Evolutionary conservation across 169 alveolate species (phyloP).

Genomic region (Cyclospora cayetanensis): DNA sequence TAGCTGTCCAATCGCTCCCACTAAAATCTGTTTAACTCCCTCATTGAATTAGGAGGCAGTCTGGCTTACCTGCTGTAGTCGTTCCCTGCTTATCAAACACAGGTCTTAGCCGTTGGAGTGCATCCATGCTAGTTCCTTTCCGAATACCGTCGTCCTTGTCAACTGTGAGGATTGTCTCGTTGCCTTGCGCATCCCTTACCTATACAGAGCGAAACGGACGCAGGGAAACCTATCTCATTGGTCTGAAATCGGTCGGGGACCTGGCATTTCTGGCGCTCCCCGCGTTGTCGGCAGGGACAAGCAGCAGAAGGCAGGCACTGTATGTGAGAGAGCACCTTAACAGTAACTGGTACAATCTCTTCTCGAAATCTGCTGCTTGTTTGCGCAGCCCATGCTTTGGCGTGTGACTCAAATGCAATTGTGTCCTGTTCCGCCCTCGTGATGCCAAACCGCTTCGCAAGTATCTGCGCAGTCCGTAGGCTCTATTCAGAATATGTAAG

Average conservation of each 20-base stretch:
- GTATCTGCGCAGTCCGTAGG: too few relatives aligned
- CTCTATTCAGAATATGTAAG: too few relatives aligned
- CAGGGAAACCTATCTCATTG: too few relatives aligned
- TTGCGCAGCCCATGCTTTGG: slow-evolving; percentile 83
- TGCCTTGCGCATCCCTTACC: slow-evolving; percentile 74
- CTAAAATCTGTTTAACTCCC: too few relatives aligned
- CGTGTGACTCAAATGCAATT: slow-evolving; percentile 88
- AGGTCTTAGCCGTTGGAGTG: slow-evolving; percentile 87
- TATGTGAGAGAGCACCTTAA: slow-evolving; percentile 78
- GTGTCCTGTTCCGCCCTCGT: slow-evolving; percentile 88
- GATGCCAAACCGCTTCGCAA: slow-evolving; percentile 86
- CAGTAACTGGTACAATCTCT: slow-evolving; percentile 82
- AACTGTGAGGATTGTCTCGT: slow-evolving; percentile 77
- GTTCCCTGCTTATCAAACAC: slow-evolving; percentile 91
- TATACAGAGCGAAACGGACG: neutral
- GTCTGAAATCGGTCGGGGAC: too few relatives aligned
- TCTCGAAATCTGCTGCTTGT: slow-evolving; percentile 75
- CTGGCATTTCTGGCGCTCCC: too few relatives aligned
- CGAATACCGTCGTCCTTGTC: slow-evolving; percentile 91
- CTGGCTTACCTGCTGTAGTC: slow-evolving; percentile 89
- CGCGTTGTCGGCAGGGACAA: too few relatives aligned
- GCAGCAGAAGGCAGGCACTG: too few relatives aligned
- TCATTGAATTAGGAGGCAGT: too few relatives aligned
- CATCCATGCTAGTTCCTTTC: slow-evolving; percentile 82
- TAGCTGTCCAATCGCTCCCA: too few relatives aligned